Evolutionary conservation across 345 rosid genomes (phyloP).

Genomic region (Salix arbutifolia): DNA sequence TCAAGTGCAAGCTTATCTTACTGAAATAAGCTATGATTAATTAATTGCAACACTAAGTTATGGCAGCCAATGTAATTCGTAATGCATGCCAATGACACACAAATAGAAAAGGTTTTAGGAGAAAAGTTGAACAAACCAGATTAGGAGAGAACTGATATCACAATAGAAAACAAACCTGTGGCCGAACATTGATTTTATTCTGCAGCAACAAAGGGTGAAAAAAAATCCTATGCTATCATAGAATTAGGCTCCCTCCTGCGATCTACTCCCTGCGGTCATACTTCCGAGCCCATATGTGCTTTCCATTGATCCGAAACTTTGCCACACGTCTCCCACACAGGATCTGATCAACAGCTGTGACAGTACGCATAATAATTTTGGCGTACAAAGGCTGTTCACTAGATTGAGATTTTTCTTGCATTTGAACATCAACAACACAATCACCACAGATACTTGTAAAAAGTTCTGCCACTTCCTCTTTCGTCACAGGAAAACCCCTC

Average conservation of each 20-base stretch:
- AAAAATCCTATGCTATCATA: background rate
- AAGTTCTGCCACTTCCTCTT: conserved; percentile 37
- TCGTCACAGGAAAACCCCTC: conserved; percentile 38
- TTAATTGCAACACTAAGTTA: too few relatives aligned
- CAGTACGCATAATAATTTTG: conserved; percentile 25
- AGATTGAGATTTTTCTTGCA: conserved; percentile 23
- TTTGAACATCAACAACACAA: conserved; percentile 27
- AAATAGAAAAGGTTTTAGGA: background rate
- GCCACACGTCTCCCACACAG: conserved; percentile 32
- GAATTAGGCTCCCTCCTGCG: background rate
- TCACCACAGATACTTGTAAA: conserved; percentile 26
- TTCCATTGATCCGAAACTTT: conserved; percentile 44
- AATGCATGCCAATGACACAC: too few relatives aligned
- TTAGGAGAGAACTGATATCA: background rate
- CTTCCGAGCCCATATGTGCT: conserved; percentile 54
- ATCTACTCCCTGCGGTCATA: conserved; percentile 41
- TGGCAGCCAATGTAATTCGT: too few relatives aligned
- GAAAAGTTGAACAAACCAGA: background rate
- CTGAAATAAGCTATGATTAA: too few relatives aligned
- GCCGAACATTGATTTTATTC: background rate
- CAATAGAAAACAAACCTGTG: too few relatives aligned
- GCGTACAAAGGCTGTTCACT: conserved; percentile 43
- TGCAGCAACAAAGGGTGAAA: background rate
- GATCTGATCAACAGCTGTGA: conserved; percentile 30
- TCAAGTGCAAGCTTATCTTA: too few relatives aligned